Evolutionary conservation across 2,329 filamentous ascomycete genomes (phyloP).

Genomic region (Aspergillus flavus): DNA sequence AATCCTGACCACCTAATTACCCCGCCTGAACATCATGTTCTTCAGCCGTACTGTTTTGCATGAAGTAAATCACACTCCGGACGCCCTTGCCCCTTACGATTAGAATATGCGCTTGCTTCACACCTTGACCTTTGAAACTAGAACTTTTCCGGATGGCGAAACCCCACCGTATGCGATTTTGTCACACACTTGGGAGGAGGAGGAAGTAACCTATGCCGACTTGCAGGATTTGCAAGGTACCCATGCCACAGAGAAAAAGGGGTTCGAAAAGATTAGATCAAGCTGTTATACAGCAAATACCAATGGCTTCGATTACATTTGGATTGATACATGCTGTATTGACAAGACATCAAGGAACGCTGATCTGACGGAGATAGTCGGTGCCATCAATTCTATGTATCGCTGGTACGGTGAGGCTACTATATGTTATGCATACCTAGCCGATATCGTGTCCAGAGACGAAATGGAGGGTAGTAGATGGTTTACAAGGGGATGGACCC

Average conservation of each 20-base stretch:
- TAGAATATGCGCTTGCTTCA: background rate
- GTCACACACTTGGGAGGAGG: no score
- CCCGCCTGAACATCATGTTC: background rate
- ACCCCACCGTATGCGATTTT: no score
- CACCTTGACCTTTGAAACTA: background rate
- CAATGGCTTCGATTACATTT: background rate
- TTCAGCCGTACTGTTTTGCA: background rate
- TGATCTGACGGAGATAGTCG: background rate
- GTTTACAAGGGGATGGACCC: slow-evolving; percentile 1
- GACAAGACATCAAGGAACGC: background rate
- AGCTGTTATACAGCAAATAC: background rate
- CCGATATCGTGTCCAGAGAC: background rate
- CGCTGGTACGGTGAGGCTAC: background rate
- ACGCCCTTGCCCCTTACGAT: background rate
- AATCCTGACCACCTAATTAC: background rate
- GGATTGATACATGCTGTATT: background rate
- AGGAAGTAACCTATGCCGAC: no score
- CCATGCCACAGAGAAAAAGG: no score
- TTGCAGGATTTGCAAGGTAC: no score
- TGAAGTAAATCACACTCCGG: background rate
- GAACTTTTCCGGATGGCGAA: no score
- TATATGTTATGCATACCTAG: background rate
- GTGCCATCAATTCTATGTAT: background rate
- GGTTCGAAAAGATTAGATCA: background rate
- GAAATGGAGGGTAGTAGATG: background rate